Evolutionary conservation across 2,329 filamentous ascomycete species (phyloP).

Genomic region (Zasmidium citrigriseum): DNA sequence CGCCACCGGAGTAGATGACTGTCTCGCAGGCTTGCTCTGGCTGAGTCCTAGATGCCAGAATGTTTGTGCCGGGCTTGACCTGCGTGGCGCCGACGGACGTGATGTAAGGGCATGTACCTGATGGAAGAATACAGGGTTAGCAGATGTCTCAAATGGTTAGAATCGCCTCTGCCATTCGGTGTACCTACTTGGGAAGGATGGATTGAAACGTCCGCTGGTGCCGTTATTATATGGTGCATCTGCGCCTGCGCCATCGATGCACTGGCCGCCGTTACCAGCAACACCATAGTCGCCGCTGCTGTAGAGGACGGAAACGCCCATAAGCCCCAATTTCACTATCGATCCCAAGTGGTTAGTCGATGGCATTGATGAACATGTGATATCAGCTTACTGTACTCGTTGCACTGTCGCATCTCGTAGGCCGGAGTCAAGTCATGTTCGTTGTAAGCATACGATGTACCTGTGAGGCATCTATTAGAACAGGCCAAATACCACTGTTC

Average conservation of each 20-base stretch:
- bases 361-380: not conserved
- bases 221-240: conserved; percentile 33
- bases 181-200: conserved; percentile 43
- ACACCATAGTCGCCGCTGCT: conserved; percentile 52
- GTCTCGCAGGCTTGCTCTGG: conserved; percentile 51
- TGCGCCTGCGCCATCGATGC: conserved; percentile 19
- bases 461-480: too few relatives aligned
- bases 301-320: conserved; percentile 52
- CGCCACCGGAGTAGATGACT: conserved; percentile 48
- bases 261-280: conserved; percentile 25
- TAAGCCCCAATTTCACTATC: conserved; percentile 54
- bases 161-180: conserved; percentile 5
- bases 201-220: conserved; percentile 45
- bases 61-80: conserved; percentile 21
- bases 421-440: conserved; percentile 42
- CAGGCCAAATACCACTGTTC: too few relatives aligned
- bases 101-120: conserved; percentile 32
- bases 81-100: conserved; percentile 54
- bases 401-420: conserved; percentile 56
- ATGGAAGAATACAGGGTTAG: conserved; percentile 4
- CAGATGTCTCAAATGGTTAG: conserved; percentile 2
- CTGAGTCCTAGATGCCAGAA: conserved; percentile 24
- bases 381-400: conserved; percentile 46
- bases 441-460: conserved; percentile 55
- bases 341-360: not conserved